Evolutionary conservation across 805 yeast species (phyloP).

Genomic region (Yueomyces sinensis): DNA sequence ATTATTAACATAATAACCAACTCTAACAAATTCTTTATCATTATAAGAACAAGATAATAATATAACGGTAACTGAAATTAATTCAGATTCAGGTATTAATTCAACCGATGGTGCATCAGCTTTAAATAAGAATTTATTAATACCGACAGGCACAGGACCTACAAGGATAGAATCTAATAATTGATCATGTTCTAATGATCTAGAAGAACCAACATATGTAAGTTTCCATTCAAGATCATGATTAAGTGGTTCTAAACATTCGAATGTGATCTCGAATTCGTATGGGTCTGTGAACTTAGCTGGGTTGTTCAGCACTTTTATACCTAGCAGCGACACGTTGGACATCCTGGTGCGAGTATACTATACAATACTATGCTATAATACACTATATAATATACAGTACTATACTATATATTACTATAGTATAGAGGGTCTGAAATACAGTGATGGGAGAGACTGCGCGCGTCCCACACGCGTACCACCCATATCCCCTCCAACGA

Average conservation of each 20-base stretch:
- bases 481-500: too few species aligned
- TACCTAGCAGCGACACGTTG: conserved; percentile 82
- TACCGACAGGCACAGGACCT: conserved; percentile 97
- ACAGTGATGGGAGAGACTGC: too few species aligned
- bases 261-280: conserved; percentile 94
- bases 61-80: conserved; percentile 91
- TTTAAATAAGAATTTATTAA: conserved; percentile 79
- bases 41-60: conserved; percentile 85
- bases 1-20: conserved; percentile 94
- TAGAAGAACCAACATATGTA: conserved; percentile 91
- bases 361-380: background rate
- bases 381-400: too few species aligned
- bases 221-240: conserved; percentile 91
- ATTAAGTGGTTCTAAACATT: conserved; percentile 81
- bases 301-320: conserved; percentile 87
- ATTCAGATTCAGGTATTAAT: conserved; percentile 87
- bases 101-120: conserved; percentile 98
- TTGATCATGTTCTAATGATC: conserved; percentile 92
- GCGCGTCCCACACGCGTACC: too few species aligned
- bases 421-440: too few species aligned
- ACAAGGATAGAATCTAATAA: conserved; percentile 92
- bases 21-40: conserved; percentile 89
- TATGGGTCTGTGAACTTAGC: conserved; percentile 89
- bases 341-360: conserved; percentile 44
- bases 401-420: background rate